Percentiles rank a stretch among this genome's conserved stretches.
phyloP scores from a whole-genome alignment of 768 basidiomycete species.

The Pleurotus tuoliensis region DNA sequence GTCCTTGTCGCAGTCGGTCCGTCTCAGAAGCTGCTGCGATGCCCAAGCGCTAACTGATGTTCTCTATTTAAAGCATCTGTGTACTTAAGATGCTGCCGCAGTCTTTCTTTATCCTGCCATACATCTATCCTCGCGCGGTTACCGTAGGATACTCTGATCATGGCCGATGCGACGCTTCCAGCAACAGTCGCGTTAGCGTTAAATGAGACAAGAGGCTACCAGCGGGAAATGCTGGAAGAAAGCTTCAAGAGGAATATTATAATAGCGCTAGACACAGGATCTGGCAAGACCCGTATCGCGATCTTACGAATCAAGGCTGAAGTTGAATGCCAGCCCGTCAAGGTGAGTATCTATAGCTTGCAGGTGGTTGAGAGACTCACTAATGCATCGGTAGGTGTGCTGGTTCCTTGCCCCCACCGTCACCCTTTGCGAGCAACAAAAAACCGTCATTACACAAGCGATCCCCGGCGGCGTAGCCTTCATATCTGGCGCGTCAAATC shows the following conservation, averaged over 20 bases:
- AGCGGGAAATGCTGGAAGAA: slow-evolving; percentile 78
- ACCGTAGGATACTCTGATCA: no score
- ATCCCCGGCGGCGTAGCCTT: slow-evolving; percentile 63
- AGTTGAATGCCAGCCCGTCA: slow-evolving; percentile 51
- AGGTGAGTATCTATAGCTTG: slow-evolving; percentile 39
- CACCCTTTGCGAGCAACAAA: slow-evolving; percentile 70
- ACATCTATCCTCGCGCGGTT: no score
- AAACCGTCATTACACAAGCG: slow-evolving; percentile 46
- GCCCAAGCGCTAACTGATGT: no score
- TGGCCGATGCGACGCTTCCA: no score
- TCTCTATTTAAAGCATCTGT: no score
- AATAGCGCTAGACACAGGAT: slow-evolving; percentile 76
- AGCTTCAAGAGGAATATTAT: slow-evolving; percentile 63
- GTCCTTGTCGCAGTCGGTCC: no score
- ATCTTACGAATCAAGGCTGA: slow-evolving; percentile 70
- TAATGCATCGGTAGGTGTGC: slow-evolving; percentile 42
- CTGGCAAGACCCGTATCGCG: slow-evolving; percentile 78
- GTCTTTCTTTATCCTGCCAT: no score
- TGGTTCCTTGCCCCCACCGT: slow-evolving; percentile 84
- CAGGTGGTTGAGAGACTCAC: neutral
- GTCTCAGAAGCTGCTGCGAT: no score
- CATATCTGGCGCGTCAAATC: slow-evolving; percentile 66
- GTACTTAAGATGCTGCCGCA: no score
- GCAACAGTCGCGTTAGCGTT: no score
- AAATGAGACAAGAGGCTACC: slow-evolving; percentile 50